Base-by-base conservation (phyloP, 371 early-diverging fungal genomes). In the Encephalitozoon romaleae region DNA sequence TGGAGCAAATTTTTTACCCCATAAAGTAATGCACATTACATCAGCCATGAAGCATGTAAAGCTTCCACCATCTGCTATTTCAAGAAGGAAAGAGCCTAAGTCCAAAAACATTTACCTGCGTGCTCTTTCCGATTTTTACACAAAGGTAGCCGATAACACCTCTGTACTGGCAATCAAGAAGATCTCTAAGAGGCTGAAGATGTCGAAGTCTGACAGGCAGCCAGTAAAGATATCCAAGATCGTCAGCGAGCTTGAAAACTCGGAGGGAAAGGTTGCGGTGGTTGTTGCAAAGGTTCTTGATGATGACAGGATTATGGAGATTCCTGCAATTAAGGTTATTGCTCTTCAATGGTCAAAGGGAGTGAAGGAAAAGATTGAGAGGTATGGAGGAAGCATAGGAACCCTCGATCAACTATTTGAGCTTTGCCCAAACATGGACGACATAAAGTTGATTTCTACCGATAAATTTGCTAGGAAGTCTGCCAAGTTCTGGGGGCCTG, bases 341-440 rank as follows among this genome's bases (percentile, higher is more conserved):
- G 81, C 81, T 63, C 63, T 86, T 21, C 34, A 81, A 21, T 80
- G 81, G 47, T 82, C 83, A 2, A 76, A 74, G 21, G 64, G 67
- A 41, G 85, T 78, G 12, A 69, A 78, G 71, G 76, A 71, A 39
- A 83, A 84, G 52, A 76, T 86, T 64, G 81, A 81, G 45, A 77
- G 74, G 32, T 69, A 41, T 74, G 85, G 84, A 21, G 86, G 86
- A 39, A 59, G 67, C 26, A 55, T 84, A 30, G 77, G 63, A 72
- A 86, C 83, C 34, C 75, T 86, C 28, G 86, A 86, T 64, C 75
- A 82, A 69, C 64, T 86, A 23, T 82, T 84, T 70, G 77, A 77
- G 47, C 70, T 82, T 3, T 55, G 71, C 23, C 54, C 79, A 23
- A 73, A 72, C 28, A 59, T 84, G 28, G 72, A 82, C 4, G 63